phyloP scores from a whole-genome alignment of 2,329 filamentous ascomycete species.

The Fusarium sp. region DNA sequence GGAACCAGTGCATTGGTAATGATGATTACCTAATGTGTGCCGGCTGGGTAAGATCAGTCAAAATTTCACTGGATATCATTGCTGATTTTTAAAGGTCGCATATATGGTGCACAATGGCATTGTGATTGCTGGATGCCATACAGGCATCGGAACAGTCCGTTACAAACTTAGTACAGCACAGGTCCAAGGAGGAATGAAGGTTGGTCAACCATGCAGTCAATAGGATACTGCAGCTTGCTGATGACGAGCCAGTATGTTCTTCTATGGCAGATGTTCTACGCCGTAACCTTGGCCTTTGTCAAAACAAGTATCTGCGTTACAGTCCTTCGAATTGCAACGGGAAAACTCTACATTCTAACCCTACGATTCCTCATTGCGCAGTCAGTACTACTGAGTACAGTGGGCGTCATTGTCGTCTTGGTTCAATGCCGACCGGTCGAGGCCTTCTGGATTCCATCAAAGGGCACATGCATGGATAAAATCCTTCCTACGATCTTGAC shows the following conservation, averaged over 20 bases:
- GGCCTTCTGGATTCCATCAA: slow-evolving; percentile 3
- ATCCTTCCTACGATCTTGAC: slow-evolving; percentile 14
- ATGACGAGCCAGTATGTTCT: not conserved
- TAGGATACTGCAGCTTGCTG: not conserved
- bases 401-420: not conserved
- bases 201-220: not conserved
- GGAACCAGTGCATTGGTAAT: not conserved
- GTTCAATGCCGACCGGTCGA: slow-evolving; percentile 7
- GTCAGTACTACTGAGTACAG: not conserved
- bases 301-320: slow-evolving; percentile 20
- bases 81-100: not conserved
- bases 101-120: slow-evolving; percentile 15
- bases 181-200: slow-evolving; percentile 15
- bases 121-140: slow-evolving; percentile 2
- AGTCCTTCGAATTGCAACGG: slow-evolving; percentile 11
- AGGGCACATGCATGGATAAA: slow-evolving; percentile 4
- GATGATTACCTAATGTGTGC: slow-evolving; percentile 22
- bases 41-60: slow-evolving; percentile 1
- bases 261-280: slow-evolving; percentile 26
- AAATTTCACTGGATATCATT: fast-evolving
- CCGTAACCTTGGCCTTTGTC: not conserved
- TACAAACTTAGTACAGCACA: not conserved
- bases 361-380: not conserved
- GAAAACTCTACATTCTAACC: not conserved
- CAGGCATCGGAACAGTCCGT: slow-evolving; percentile 1